Conservation (phyloP, 441 rosid species). For the Bruguiera hainesii region DNA sequence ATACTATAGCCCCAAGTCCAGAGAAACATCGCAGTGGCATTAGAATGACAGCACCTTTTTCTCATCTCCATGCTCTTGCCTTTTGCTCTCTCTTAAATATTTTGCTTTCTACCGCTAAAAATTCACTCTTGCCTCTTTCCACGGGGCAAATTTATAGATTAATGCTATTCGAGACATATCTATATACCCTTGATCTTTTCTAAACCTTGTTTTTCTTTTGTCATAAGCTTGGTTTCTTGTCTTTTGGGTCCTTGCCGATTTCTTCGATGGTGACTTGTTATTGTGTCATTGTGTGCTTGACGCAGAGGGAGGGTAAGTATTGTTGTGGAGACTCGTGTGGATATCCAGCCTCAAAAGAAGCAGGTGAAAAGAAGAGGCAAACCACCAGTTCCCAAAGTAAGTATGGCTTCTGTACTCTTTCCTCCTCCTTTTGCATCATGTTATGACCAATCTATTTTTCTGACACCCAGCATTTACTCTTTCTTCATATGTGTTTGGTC, state of each 20-base stretch:
- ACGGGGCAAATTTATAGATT: no score
- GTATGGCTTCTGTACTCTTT: not conserved
- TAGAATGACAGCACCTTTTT: no score
- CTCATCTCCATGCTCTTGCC: no score
- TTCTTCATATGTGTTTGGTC: no score
- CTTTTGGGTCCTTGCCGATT: not conserved
- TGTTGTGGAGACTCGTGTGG: constrained; percentile 54
- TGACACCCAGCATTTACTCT: no score
- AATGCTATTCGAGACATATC: no score
- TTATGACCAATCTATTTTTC: not conserved
- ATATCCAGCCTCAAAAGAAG: constrained; percentile 45
- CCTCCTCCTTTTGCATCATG: constrained; percentile 3
- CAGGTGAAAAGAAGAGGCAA: constrained; percentile 57
- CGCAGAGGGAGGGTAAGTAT: constrained; percentile 85
- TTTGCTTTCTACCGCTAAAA: no score
- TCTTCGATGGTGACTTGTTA: not conserved
- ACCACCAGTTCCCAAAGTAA: constrained; percentile 72
- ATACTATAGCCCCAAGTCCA: no score
- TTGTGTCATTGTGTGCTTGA: constrained; percentile 30
- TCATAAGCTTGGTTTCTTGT: not conserved
- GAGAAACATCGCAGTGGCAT: no score
- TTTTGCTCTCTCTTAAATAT: no score
- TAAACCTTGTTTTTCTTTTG: not conserved
- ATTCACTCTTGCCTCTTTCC: no score
- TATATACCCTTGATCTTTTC: no score